Percentiles rank a stretch among this genome's conserved stretches.
phyloP scores from a whole-genome alignment of 768 basidiomycete species.

The Pulveroboletus sp. region DNA sequence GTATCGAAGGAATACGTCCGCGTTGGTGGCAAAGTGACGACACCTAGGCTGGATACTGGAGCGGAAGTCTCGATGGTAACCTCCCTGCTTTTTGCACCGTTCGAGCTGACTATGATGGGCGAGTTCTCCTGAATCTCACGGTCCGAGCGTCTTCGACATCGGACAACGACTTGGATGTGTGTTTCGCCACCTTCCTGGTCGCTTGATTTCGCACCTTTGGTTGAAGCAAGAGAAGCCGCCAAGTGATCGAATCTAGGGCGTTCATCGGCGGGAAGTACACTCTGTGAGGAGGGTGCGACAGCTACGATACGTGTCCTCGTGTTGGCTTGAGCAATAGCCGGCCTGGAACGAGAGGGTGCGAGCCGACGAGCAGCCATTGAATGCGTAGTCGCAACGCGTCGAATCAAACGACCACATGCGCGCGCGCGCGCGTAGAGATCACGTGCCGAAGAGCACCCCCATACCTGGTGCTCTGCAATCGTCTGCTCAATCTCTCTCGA shows the following conservation, averaged over 20 bases:
- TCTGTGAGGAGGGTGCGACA: constrained; percentile 28
- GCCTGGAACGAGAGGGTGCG: constrained; percentile 42
- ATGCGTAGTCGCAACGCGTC: constrained; percentile 29
- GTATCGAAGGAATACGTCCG: constrained; percentile 92
- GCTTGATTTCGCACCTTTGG: constrained; percentile 25
- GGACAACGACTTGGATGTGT: constrained; percentile 91
- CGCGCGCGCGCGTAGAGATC: constrained; percentile 31
- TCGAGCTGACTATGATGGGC: constrained; percentile 78
- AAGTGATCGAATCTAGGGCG: constrained; percentile 13
- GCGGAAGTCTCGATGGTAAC: constrained; percentile 77
- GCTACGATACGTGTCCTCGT: constrained; percentile 45
- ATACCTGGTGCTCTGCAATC: too few species aligned
- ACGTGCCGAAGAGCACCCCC: constrained; percentile 20
- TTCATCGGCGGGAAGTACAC: constrained; percentile 23
- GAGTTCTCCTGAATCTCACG: constrained; percentile 83
- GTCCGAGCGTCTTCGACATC: constrained; percentile 82
- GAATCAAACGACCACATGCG: constrained; percentile 17
- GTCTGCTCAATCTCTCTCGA: not conserved
- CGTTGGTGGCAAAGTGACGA: constrained; percentile 68
- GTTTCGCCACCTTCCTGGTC: constrained; percentile 51
- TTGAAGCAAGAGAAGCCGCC: constrained; percentile 22
- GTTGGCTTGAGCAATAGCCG: constrained; percentile 27
- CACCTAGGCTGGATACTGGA: constrained; percentile 64
- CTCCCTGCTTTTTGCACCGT: constrained; percentile 69
- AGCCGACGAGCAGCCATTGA: constrained; percentile 64